A percentile compares a stretch with the other conserved stretches of the same genome.
Evolutionary conservation across 2,329 filamentous ascomycete species (phyloP).

Genomic region (Talaromyces sp.): DNA sequence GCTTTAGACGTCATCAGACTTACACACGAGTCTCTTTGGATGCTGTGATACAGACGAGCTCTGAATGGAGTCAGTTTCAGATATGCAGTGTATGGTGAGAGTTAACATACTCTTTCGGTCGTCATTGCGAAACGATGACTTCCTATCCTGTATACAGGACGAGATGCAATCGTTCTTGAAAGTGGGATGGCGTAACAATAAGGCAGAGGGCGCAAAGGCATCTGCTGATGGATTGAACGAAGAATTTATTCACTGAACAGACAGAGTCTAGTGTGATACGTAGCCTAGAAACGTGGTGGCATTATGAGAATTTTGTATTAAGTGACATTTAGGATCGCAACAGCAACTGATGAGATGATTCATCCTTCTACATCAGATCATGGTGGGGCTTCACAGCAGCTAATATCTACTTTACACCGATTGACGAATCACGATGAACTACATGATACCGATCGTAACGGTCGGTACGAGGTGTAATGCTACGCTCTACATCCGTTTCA

Average conservation of each 20-base stretch:
- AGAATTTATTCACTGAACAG: neutral
- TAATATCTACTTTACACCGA: neutral
- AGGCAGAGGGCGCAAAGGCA: neutral
- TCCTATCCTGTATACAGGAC: neutral
- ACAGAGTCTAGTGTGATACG: neutral
- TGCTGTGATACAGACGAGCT: conserved; percentile 21
- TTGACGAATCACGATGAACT: neutral
- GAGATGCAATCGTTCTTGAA: neutral
- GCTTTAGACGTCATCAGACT: conserved; percentile 12
- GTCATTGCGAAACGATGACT: neutral
- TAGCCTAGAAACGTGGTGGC: too few relatives aligned
- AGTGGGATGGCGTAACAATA: neutral
- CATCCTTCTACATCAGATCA: neutral
- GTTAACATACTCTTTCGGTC: neutral
- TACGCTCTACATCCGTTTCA: neutral
- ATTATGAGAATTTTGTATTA: neutral
- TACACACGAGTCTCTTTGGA: conserved; percentile 44
- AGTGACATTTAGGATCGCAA: neutral
- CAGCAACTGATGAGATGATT: neutral
- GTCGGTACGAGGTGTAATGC: neutral
- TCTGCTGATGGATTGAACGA: neutral
- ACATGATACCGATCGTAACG: neutral
- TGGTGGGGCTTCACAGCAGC: neutral
- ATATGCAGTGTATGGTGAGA: too few relatives aligned
- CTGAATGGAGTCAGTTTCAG: neutral